These are phyloP conservation scores for Goniomonas avonlea DNA, from an alignment of 78 protist species.

Conservation along the genomic window DNA sequence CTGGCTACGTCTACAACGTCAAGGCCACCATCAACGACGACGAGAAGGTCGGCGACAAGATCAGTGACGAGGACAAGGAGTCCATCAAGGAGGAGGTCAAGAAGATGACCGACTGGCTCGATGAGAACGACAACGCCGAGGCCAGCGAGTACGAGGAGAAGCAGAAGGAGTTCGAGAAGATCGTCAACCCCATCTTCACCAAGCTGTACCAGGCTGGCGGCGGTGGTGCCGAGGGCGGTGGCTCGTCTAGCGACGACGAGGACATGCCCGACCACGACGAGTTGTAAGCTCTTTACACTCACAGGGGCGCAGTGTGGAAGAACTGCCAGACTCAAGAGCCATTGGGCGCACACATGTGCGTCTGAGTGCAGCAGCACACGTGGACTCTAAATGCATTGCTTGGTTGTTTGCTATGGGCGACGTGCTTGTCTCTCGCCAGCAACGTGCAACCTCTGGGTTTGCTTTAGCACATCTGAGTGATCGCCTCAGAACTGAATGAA, in stretches of 20 bases:
- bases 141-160: slow-evolving; percentile 88
- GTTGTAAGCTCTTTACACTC: too few relatives aligned
- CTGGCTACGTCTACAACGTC: slow-evolving; percentile 63
- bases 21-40: slow-evolving; percentile 52
- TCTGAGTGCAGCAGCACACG: too few relatives aligned
- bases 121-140: slow-evolving; percentile 67
- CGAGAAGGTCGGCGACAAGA: slow-evolving; percentile 77
- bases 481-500: too few relatives aligned
- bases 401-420: too few relatives aligned
- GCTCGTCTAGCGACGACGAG: slow-evolving; percentile 38
- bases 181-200: slow-evolving; percentile 88
- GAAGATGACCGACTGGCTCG: slow-evolving; percentile 75
- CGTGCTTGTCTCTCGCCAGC: too few relatives aligned
- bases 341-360: too few relatives aligned
- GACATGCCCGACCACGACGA: slow-evolving; percentile 82
- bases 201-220: slow-evolving; percentile 73
- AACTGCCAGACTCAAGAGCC: too few relatives aligned
- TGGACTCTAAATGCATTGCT: too few relatives aligned
- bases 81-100: slow-evolving; percentile 60
- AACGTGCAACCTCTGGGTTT: too few relatives aligned
- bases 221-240: slow-evolving; percentile 57
- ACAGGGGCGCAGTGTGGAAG: too few relatives aligned
- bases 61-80: slow-evolving; percentile 83
- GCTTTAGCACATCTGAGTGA: too few relatives aligned
- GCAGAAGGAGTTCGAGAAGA: slow-evolving; percentile 77